phyloP scores from a whole-genome alignment of 192 early-diverging fungal species.

The Pecoramyces ruminantium region DNA sequence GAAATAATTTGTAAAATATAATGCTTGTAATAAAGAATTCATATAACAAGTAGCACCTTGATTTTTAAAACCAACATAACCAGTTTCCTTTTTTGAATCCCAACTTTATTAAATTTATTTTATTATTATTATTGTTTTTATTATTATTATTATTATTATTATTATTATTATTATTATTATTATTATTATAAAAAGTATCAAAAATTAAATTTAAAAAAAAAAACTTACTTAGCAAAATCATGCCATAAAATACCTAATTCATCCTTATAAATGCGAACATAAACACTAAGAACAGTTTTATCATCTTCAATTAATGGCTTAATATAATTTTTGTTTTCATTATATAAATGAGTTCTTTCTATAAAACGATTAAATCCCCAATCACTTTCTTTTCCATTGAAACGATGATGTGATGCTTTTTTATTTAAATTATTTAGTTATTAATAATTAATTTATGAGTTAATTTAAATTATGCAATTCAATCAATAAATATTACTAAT shows the following conservation, averaged over 20 bases:
- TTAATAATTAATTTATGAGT: too few species aligned
- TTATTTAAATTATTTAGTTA: too few species aligned
- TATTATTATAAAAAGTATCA: too few species aligned
- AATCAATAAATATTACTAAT: too few species aligned
- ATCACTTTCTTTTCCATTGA: conserved; percentile 60
- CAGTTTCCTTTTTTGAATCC: conserved; percentile 76
- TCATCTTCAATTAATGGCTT: conserved; percentile 54
- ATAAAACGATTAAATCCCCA: conserved; percentile 88
- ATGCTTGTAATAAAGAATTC: conserved; percentile 91
- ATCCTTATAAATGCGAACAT: conserved; percentile 64
- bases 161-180: not conserved
- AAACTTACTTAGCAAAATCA: conserved; percentile 63
- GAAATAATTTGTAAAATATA: conserved; percentile 88
- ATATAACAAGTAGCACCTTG: conserved; percentile 98
- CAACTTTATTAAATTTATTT: not conserved
- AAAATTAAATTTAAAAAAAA: too few species aligned
- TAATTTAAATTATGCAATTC: too few species aligned
- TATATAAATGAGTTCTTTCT: conserved; percentile 23
- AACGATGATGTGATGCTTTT: conserved; percentile 64
- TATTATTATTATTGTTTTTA: conserved; percentile 54
- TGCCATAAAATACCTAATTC: conserved; percentile 88
- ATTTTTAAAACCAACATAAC: conserved; percentile 86
- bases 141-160: conserved; percentile 7
- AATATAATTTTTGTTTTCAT: conserved; percentile 11
- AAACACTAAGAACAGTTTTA: conserved; percentile 5